These are phyloP conservation scores for Carpinus fangiana DNA, from an alignment of 306 rosid species.

Conservation along the genomic window DNA sequence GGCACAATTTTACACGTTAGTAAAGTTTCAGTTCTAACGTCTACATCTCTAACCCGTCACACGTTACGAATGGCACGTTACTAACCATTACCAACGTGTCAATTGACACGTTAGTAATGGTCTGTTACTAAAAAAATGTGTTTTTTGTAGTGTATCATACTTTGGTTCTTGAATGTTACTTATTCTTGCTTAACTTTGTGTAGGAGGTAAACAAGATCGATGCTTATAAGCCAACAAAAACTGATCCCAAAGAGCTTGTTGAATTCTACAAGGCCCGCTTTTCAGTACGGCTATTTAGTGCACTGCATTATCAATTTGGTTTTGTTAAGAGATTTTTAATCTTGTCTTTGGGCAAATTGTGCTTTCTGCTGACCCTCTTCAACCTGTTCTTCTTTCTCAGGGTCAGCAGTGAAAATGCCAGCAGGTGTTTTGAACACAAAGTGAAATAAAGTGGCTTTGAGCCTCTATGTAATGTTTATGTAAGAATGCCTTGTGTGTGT, in stretches of 20 bases:
- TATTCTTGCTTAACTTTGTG: constrained; percentile 12
- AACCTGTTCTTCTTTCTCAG: constrained; percentile 28
- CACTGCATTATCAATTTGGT: neutral
- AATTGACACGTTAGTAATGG: too few species aligned
- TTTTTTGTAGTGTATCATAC: neutral
- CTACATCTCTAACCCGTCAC: too few species aligned
- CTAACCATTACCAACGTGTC: too few species aligned
- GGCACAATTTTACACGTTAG: too few species aligned
- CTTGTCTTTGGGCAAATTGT: neutral
- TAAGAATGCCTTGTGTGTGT: neutral
- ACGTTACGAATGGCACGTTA: too few species aligned
- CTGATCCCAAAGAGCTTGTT: constrained; percentile 46
- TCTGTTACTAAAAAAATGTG: too few species aligned
- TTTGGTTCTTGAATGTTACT: constrained; percentile 12
- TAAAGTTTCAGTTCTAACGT: too few species aligned
- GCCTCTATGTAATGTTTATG: neutral
- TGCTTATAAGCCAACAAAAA: constrained; percentile 60
- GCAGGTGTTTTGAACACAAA: constrained; percentile 2
- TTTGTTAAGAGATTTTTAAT: neutral
- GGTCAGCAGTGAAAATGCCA: constrained; percentile 36
- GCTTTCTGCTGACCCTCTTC: neutral
- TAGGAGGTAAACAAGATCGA: constrained; percentile 67
- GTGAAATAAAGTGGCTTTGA: neutral
- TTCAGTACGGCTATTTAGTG: constrained; percentile 35
- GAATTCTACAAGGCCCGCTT: constrained; percentile 47